Evolutionary conservation across 2,329 filamentous ascomycete species (phyloP).

Genomic region (Proliferodiscus dingleyae): DNA sequence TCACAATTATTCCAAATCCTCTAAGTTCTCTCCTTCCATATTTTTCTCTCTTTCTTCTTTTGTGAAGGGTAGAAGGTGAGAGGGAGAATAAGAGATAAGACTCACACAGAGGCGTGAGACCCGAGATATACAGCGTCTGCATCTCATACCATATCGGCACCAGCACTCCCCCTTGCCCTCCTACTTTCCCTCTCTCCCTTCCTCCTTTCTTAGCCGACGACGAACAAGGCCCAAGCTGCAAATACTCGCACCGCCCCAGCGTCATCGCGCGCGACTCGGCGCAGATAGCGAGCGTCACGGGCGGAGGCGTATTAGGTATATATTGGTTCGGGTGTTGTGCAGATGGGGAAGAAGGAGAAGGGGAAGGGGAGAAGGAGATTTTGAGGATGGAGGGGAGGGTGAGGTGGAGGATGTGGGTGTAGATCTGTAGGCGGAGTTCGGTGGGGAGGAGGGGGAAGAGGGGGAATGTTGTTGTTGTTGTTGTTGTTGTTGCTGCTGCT

Average conservation of each 20-base stretch:
- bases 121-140: background rate
- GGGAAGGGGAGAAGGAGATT: constrained; percentile 19
- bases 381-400: constrained; percentile 20
- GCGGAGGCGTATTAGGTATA: constrained; percentile 19
- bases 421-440: constrained; percentile 26
- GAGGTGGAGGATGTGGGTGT: constrained; percentile 11
- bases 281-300: constrained; percentile 18
- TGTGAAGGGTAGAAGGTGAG: constrained; percentile 11
- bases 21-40: no score
- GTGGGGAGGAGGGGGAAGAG: constrained; percentile 23
- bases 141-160: background rate
- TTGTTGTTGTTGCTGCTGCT: background rate
- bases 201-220: background rate
- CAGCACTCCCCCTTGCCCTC: background rate
- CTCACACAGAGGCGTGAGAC: background rate
- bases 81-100: background rate
- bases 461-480: constrained; percentile 8
- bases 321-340: no score
- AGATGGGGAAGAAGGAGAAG: no score
- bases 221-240: constrained; percentile 9
- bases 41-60: background rate
- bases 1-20: no score
- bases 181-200: no score
- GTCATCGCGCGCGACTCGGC: constrained; percentile 18
- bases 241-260: constrained; percentile 5